Conservation (phyloP, 73 alveolate genomes). For the Symbiodinium pilosum region DNA sequence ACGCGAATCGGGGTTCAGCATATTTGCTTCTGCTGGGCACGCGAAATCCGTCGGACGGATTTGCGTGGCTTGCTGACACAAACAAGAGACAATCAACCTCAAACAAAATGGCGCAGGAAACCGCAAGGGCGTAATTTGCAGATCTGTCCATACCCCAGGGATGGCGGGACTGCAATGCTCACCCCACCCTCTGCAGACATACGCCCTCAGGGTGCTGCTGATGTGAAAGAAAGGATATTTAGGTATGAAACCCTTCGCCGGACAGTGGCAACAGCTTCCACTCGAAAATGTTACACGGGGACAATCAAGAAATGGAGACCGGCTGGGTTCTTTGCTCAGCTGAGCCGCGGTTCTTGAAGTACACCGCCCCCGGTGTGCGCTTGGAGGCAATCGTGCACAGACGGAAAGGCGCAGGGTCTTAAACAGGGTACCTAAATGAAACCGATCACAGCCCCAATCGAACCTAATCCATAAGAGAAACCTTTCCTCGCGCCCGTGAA, state of each 20-base stretch:
- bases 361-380: not conserved
- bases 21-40: not conserved
- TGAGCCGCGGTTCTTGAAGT: not conserved
- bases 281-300: not conserved
- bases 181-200: not conserved
- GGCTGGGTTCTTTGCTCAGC: not conserved
- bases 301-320: not conserved
- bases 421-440: no score
- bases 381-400: no score
- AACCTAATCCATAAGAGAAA: no score
- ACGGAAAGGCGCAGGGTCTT: no score
- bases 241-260: not conserved
- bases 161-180: not conserved
- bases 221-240: no score
- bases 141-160: not conserved
- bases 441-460: no score
- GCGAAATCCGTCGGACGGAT: not conserved
- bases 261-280: not conserved
- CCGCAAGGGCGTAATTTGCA: not conserved
- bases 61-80: not conserved
- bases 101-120: not conserved
- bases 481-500: no score
- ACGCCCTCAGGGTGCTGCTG: not conserved
- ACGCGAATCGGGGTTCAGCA: not conserved
- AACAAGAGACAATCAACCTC: not conserved